Percentiles rank a stretch among this genome's conserved stretches.
Conservation (phyloP, 345 rosid species). For the Euphorbia pulcherrima region DNA sequence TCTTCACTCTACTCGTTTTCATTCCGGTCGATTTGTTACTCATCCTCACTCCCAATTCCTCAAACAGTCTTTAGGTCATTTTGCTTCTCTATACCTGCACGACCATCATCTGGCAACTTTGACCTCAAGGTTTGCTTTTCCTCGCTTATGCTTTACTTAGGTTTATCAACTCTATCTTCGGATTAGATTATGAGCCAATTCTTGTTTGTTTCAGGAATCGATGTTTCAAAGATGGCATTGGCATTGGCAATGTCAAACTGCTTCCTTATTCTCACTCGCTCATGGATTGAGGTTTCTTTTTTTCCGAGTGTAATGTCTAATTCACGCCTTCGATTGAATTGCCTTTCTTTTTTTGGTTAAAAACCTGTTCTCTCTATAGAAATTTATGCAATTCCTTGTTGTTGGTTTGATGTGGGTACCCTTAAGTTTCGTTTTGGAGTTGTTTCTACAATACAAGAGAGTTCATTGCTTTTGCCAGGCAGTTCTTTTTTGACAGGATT, state of each 20-base stretch:
- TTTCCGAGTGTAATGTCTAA: background rate
- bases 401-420: background rate
- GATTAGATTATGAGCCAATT: background rate
- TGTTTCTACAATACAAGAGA: constrained; percentile 10
- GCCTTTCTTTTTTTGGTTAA: too few relatives aligned
- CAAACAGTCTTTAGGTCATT: constrained; percentile 23
- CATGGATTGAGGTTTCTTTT: constrained; percentile 70
- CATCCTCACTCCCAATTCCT: constrained; percentile 13
- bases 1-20: constrained; percentile 30
- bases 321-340: background rate
- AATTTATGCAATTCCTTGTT: background rate
- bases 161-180: background rate
- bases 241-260: constrained; percentile 89
- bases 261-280: constrained; percentile 74
- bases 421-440: background rate
- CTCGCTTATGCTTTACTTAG: background rate
- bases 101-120: constrained; percentile 36
- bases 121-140: constrained; percentile 14
- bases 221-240: constrained; percentile 77
- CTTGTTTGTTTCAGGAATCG: constrained; percentile 26
- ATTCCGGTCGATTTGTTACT: too few relatives aligned
- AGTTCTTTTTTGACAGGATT: constrained; percentile 93
- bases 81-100: constrained; percentile 45
- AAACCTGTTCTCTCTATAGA: background rate
- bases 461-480: constrained; percentile 60